These are phyloP conservation scores for Thermochaetoides dissita DNA, from an alignment of 2,329 filamentous ascomycete species.

Conservation along the genomic window DNA sequence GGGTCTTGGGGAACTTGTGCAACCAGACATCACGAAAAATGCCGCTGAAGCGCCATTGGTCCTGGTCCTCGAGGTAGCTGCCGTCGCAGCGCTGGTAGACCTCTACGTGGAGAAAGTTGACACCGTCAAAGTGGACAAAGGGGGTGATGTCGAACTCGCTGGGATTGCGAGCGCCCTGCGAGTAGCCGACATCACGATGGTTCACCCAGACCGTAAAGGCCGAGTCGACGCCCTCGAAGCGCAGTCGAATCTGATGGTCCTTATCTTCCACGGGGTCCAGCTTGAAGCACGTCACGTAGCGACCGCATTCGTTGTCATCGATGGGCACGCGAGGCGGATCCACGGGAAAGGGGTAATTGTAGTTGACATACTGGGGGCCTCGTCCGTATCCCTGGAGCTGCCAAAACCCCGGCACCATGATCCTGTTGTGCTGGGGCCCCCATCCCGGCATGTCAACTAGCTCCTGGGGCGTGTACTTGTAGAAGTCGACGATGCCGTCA, in stretches of 20 bases:
- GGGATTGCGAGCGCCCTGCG: conserved; percentile 54
- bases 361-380: conserved; percentile 53
- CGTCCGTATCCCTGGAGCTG: conserved; percentile 53
- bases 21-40: conserved; percentile 56
- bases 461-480: conserved; percentile 16
- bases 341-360: conserved; percentile 51
- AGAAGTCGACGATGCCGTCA: conserved; percentile 23
- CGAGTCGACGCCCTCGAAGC: conserved; percentile 60
- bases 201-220: conserved; percentile 60
- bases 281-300: conserved; percentile 40
- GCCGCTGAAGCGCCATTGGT: conserved; percentile 51
- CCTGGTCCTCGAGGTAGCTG: conserved; percentile 56
- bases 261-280: conserved; percentile 31
- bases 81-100: conserved; percentile 60
- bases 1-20: conserved; percentile 35
- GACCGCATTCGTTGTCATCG: conserved; percentile 52
- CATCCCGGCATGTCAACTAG: conserved; percentile 21
- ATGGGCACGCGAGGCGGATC: conserved; percentile 48
- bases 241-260: conserved; percentile 38
- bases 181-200: conserved; percentile 48
- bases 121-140: conserved; percentile 24
- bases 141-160: conserved; percentile 54
- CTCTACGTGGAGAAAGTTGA: conserved; percentile 46
- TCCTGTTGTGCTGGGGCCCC: conserved; percentile 27
- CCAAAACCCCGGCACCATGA: conserved; percentile 54